Conservation (phyloP, 2,329 filamentous ascomycete species). For the Ceratocystis colombiana region DNA sequence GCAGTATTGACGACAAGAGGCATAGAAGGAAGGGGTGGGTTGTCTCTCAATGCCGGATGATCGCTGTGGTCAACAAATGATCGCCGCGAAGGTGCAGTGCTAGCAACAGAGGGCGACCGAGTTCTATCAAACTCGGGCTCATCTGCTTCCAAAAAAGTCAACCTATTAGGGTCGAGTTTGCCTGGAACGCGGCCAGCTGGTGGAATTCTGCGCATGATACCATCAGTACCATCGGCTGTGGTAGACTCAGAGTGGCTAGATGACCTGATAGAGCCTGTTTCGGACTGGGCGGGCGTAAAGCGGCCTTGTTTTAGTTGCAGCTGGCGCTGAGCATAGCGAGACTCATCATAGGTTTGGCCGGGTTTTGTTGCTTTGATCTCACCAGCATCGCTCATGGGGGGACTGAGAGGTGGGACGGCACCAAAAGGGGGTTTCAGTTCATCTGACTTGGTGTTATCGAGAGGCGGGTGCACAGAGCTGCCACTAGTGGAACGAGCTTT, state of each 20-base stretch:
- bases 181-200: slow-evolving; percentile 19
- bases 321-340: slow-evolving; percentile 72
- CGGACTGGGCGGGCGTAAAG: slow-evolving; percentile 46
- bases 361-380: slow-evolving; percentile 74
- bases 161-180: slow-evolving; percentile 25
- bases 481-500: slow-evolving; percentile 22
- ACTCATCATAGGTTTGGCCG: slow-evolving; percentile 66
- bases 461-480: slow-evolving; percentile 17
- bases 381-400: slow-evolving; percentile 60
- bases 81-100: slow-evolving; percentile 20
- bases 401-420: slow-evolving; percentile 36
- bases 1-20: slow-evolving; percentile 29
- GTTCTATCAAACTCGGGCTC: slow-evolving; percentile 33
- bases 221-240: slow-evolving; percentile 3
- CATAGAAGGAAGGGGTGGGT: background rate
- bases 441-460: slow-evolving; percentile 27
- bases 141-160: slow-evolving; percentile 40
- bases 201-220: slow-evolving; percentile 9
- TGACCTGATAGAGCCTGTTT: slow-evolving; percentile 17
- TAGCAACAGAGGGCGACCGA: slow-evolving; percentile 21
- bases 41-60: slow-evolving; percentile 23
- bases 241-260: slow-evolving; percentile 21
- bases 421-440: slow-evolving; percentile 32
- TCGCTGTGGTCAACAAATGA: slow-evolving; percentile 25
- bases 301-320: slow-evolving; percentile 68